Evolutionary conservation across 2,329 filamentous ascomycete genomes (phyloP), one percentile per base, ranked within the genome.

Genomic region (Colletotrichum plurivorum): DNA sequence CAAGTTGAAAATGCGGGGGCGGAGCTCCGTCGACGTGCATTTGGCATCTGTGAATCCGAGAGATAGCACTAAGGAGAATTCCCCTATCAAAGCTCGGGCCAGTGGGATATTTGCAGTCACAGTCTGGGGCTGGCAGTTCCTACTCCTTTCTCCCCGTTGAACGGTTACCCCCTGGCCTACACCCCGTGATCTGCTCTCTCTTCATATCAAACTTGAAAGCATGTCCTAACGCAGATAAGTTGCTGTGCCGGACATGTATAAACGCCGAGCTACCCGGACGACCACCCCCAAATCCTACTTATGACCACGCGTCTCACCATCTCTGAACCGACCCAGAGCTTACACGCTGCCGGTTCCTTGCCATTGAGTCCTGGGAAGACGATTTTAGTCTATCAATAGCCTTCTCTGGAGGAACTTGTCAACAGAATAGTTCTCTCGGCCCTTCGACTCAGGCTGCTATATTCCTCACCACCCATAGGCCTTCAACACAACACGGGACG

Each of bases 1-100:
- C 45, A 46, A 62, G 45, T 57, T n/a, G 39, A 48, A 46, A 65
- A 65, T 65, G 62, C 62, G 62, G 62, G 62, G 62, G 55, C 54
- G 62, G 62, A 65, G 62, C 62, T 59, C 62, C 62, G 62, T 65
- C 48, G 39, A 51, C 25, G 9, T 27, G 62, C 62, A 65, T 51
- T 36, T 36, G 31, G 10, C 31, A 36, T 10, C 31, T 25, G 22
- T 25, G 22, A 31, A 46, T 18, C 48, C 36, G 12, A 49, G 45
- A 51, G 52, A 64, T 59, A 64, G 62, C 53, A 45, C 62, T n/a
- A 39, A 48, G 9, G 27, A 31, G 62, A 46, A 53, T 53, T 60
- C 39, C 48, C 55, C 62, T 52, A 60, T 65, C 62, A 52, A 18
- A 49, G 36, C 62, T 43, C 46, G 20, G 45, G 45, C 25, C 45